Evolutionary conservation across 306 rosid genomes (phyloP).

Genomic region (Glycine latifolia): DNA sequence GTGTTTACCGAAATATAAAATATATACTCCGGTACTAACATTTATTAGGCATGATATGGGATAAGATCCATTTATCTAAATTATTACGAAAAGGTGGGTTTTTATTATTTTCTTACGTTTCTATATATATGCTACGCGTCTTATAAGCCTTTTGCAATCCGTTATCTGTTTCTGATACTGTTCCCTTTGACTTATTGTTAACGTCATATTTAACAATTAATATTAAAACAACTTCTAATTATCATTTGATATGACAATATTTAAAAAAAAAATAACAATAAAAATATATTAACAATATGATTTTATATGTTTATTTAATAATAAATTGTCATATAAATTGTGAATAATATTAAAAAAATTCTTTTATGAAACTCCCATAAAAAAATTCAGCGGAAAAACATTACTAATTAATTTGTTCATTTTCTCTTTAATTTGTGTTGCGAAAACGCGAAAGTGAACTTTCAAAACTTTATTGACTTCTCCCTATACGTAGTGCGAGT

Average conservation of each 20-base stretch:
- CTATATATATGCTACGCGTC: conserved; percentile 8
- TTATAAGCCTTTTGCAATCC: conserved; percentile 19
- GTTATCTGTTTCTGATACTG: not conserved
- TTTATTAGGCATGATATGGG: conserved; percentile 41
- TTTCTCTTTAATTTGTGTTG: conserved; percentile 6
- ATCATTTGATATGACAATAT: not conserved
- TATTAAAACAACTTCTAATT: not conserved
- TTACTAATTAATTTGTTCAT: not conserved
- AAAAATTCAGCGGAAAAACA: not conserved
- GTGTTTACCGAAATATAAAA: conserved; percentile 48
- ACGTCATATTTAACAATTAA: not conserved
- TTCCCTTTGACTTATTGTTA: not conserved
- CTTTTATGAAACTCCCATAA: not conserved
- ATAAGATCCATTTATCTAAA: conserved; percentile 25
- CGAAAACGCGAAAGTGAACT: not conserved
- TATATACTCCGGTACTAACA: conserved; percentile 20
- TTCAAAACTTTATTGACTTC: conserved; percentile 34
- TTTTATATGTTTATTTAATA: too few species aligned
- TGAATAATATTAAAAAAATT: too few species aligned
- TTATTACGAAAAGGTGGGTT: not conserved
- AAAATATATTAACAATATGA: too few species aligned
- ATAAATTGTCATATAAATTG: too few species aligned
- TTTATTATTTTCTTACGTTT: not conserved
- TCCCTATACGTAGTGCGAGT: not conserved
- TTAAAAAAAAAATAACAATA: too few species aligned